Conservation (phyloP, 2,329 filamentous ascomycete genomes). For the Remersonia thermophila region DNA sequence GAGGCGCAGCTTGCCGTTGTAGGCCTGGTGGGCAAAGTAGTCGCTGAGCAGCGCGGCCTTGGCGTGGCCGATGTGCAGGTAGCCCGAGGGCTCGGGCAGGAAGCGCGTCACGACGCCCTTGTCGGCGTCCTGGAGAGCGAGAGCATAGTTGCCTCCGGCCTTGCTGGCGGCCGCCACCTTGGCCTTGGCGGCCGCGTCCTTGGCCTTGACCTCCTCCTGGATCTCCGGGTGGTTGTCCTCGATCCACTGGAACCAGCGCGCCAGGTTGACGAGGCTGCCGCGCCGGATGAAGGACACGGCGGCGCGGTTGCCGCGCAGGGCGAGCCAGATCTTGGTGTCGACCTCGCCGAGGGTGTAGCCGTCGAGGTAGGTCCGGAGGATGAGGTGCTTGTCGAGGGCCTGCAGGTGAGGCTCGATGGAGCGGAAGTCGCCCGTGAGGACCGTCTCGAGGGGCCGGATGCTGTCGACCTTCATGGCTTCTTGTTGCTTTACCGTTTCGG, state of each 20-base stretch:
- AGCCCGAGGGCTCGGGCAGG: constrained; percentile 87
- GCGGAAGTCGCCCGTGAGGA: constrained; percentile 61
- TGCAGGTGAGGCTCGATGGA: constrained; percentile 17
- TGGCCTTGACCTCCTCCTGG: constrained; percentile 53
- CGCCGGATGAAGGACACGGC: constrained; percentile 70
- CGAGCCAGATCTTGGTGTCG: constrained; percentile 74
- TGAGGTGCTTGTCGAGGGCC: constrained; percentile 77
- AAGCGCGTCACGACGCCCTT: constrained; percentile 87
- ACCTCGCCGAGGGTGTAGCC: constrained; percentile 66
- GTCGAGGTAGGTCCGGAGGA: constrained; percentile 72
- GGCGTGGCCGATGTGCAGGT: constrained; percentile 89
- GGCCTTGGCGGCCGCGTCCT: constrained; percentile 55
- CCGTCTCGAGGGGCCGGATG: constrained; percentile 35
- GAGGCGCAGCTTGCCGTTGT: constrained; percentile 79
- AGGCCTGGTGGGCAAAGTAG: constrained; percentile 90
- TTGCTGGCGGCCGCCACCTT: constrained; percentile 59
- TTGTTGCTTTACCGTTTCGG: too few relatives aligned
- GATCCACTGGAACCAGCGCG: constrained; percentile 78
- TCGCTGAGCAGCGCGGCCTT: constrained; percentile 67
- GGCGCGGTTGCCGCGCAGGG: constrained; percentile 74
- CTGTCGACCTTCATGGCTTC: constrained; percentile 45
- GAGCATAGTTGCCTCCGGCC: constrained; percentile 78
- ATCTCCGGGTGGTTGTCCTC: constrained; percentile 73
- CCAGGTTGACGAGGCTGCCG: constrained; percentile 61
- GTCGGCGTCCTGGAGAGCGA: constrained; percentile 71